Conservation (phyloP, 257 asterid species). For the Solanum microdontum region DNA sequence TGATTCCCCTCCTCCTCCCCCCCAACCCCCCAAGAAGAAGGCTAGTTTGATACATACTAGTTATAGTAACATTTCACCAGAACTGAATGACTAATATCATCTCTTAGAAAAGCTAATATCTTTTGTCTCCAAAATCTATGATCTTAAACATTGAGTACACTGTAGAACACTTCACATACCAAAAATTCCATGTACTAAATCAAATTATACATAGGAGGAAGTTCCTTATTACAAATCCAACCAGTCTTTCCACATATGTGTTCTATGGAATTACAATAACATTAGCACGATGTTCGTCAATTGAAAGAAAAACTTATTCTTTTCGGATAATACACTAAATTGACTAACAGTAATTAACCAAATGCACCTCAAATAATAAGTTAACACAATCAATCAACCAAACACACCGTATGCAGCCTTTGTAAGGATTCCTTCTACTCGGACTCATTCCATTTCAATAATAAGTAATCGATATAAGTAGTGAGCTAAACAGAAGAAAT, state of each 20-base stretch:
- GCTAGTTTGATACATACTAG: background rate
- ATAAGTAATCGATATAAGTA: background rate
- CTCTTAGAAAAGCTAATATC: background rate
- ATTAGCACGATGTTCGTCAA: background rate
- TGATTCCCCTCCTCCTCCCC: background rate
- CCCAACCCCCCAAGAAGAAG: background rate
- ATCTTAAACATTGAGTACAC: background rate
- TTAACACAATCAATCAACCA: background rate
- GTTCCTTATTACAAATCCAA: background rate
- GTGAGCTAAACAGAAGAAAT: background rate
- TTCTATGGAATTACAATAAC: background rate
- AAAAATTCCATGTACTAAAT: background rate
- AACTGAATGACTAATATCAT: background rate
- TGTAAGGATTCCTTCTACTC: background rate
- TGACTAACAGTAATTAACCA: background rate
- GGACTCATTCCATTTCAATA: background rate
- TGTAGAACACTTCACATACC: background rate
- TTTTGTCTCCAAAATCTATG: background rate
- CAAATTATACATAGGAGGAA: background rate
- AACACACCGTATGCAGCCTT: background rate
- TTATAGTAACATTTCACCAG: background rate
- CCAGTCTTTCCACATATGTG: background rate
- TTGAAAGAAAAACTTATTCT: background rate
- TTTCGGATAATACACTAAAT: background rate
- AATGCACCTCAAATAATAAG: background rate